A percentile compares a stretch with the other conserved stretches of the same genome.
Evolutionary conservation across 1,284 basidiomycete species (phyloP).

Genomic region (Leccinum variabile): DNA sequence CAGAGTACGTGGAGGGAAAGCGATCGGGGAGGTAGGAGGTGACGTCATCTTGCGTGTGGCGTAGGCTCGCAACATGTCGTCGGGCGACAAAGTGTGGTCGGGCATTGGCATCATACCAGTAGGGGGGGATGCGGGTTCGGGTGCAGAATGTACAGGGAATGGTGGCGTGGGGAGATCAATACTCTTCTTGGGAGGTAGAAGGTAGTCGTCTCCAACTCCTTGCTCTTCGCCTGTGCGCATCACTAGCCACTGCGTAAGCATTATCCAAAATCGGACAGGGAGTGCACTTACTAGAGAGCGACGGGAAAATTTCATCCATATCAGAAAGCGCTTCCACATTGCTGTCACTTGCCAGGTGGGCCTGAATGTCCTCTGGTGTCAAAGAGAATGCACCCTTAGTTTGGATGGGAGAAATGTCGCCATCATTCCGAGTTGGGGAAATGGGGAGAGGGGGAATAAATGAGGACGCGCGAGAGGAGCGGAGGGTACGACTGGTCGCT

Average conservation of each 20-base stretch:
- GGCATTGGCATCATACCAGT: constrained; percentile 49
- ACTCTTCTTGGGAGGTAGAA: constrained; percentile 36
- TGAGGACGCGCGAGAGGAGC: constrained; percentile 46
- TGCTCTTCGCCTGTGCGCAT: constrained; percentile 55
- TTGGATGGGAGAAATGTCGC: constrained; percentile 66
- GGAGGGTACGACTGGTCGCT: constrained; percentile 49
- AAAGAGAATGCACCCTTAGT: constrained; percentile 63
- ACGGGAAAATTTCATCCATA: constrained; percentile 61
- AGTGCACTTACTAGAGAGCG: constrained; percentile 53
- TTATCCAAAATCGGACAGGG: not conserved
- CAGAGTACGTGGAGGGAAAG: constrained; percentile 31
- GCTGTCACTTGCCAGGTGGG: constrained; percentile 35
- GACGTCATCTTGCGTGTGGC: constrained; percentile 53
- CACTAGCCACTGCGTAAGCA: constrained; percentile 42
- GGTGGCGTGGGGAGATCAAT: constrained; percentile 35
- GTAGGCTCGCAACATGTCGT: constrained; percentile 75
- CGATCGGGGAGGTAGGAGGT: constrained; percentile 35
- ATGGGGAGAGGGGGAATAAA: constrained; percentile 49
- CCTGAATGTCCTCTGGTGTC: constrained; percentile 63
- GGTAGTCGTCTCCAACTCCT: constrained; percentile 41
- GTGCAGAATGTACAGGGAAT: constrained; percentile 34
- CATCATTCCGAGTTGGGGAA: constrained; percentile 33
- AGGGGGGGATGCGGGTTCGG: constrained; percentile 39
- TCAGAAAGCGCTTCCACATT: constrained; percentile 28
- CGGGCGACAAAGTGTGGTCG: constrained; percentile 57